Evolutionary conservation across 495 filamentous ascomycete species (phyloP).

Genomic region (Hapsidospora chrysogenum): DNA sequence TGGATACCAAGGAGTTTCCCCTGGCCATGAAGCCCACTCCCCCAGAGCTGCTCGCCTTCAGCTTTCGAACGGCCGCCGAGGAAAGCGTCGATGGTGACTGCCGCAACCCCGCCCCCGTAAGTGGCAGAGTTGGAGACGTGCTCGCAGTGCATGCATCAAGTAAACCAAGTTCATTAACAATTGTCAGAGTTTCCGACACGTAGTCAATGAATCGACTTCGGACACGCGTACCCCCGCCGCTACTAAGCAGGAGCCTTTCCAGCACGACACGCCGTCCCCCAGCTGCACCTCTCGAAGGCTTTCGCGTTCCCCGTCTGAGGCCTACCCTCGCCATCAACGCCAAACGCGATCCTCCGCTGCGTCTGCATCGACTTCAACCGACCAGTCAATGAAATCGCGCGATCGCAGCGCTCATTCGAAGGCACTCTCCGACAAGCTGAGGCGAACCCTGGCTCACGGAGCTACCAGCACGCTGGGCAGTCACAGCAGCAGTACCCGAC

Average conservation of each 20-base stretch:
- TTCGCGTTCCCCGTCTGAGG: neutral
- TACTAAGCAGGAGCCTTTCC: neutral
- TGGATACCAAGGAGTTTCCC: constrained; percentile 82
- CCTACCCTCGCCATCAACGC: neutral
- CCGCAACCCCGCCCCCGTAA: neutral
- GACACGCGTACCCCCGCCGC: neutral
- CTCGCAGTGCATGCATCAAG: too few species aligned
- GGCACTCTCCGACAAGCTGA: neutral
- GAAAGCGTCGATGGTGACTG: constrained; percentile 42
- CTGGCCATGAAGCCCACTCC: constrained; percentile 72
- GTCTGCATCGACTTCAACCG: too few species aligned
- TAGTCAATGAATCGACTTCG: neutral
- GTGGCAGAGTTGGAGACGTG: too few species aligned
- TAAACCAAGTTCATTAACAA: too few species aligned
- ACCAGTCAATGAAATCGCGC: too few species aligned
- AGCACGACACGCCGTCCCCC: neutral
- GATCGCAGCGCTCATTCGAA: neutral
- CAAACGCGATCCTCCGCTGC: neutral
- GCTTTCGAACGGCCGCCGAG: constrained; percentile 38
- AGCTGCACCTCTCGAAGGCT: neutral
- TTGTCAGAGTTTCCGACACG: neutral
- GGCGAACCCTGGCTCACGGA: neutral
- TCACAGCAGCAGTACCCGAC: neutral
- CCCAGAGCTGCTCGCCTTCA: constrained; percentile 50
- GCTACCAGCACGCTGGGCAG: neutral